A percentile compares a stretch with the other conserved stretches of the same genome.
These are phyloP conservation scores for Juglanconis oblonga DNA, from an alignment of 2,329 filamentous ascomycete genomes.

Conservation along the genomic window DNA sequence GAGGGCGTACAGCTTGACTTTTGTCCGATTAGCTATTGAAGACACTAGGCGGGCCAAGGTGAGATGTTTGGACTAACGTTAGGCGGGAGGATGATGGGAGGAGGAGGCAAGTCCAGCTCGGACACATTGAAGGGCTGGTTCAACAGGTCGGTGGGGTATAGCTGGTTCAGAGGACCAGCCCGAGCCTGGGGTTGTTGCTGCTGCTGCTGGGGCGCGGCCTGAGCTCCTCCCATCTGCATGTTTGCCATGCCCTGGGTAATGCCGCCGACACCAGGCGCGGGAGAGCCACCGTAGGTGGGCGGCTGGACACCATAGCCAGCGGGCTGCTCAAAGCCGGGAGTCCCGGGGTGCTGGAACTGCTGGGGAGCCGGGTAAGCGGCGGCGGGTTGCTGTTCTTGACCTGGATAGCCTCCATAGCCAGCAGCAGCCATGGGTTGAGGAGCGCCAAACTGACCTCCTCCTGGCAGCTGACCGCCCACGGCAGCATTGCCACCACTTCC, in stretches of 20 bases:
- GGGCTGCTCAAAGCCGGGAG: constrained; percentile 39
- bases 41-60: background rate
- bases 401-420: constrained; percentile 61
- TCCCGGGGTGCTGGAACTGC: constrained; percentile 39
- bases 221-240: constrained; percentile 74
- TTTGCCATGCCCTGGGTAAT: constrained; percentile 83
- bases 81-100: constrained; percentile 83
- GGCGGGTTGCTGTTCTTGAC: constrained; percentile 41
- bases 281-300: constrained; percentile 32
- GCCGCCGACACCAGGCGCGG: constrained; percentile 53
- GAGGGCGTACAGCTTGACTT: constrained; percentile 90
- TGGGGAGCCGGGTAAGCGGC: constrained; percentile 42
- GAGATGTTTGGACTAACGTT: constrained; percentile 63
- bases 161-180: constrained; percentile 69
- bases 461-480: constrained; percentile 44
- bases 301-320: constrained; percentile 68
- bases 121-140: constrained; percentile 91
- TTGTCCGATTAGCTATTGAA: constrained; percentile 10
- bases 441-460: constrained; percentile 43
- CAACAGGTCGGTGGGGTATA: constrained; percentile 88
- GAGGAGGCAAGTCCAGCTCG: constrained; percentile 87
- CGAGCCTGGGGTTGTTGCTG: constrained; percentile 41
- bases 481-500: constrained; percentile 79
- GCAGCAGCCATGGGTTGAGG: constrained; percentile 41
- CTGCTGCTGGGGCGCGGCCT: constrained; percentile 42